Base-by-base conservation (phyloP, 257 asterid species). In the Rubia yunnanensis region DNA sequence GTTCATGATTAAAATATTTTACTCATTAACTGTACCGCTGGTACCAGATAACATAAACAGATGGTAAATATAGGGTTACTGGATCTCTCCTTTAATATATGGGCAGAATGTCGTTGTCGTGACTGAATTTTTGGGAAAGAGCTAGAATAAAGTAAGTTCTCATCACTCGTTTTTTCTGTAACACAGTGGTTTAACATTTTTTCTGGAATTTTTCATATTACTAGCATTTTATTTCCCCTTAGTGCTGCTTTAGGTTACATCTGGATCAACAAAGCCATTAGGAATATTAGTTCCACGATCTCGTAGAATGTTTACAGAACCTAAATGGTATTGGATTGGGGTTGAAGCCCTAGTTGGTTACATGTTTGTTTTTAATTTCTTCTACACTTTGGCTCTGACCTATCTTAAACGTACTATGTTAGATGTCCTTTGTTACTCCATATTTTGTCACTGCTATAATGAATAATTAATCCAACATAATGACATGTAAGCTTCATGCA, bases 41-140 rank as follows among this genome's bases (percentile, higher is more conserved):
- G 26, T 11, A 5, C 23, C 70, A 70, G 72, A 67, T 62, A 57
- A 57, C 68, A 48, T 70, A 38, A 62, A 54, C 17, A 74, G 75
- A 74, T 92, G 96, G 98, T 89, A 95, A 95, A 87, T 89, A 41
- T 92, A 96, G 98, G 96, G 96, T 77, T 92, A 86, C 81, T 92
- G 96, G 96, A 30, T 82, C 70, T 92, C 96, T 48, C 98, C 98
- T 6, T 74, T 92, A 88, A 92, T 84, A 92, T 92, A 89, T 78
- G 96, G 89, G 53, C 96, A 89, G 71, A 89, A 80, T 78, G 95
- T 96, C 35, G 80, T 86, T 79, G 82, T 88, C 11, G 96, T 87
- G 18, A 92, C 89, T 67, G 98, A 92, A 76, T 87, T 92, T 71
- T 88, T 82, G 0, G 96, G 96, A 49, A 83, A 79, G 67, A 84